phyloP scores from a whole-genome alignment of 257 asterid species.

The Jacaranda mimosifolia region DNA sequence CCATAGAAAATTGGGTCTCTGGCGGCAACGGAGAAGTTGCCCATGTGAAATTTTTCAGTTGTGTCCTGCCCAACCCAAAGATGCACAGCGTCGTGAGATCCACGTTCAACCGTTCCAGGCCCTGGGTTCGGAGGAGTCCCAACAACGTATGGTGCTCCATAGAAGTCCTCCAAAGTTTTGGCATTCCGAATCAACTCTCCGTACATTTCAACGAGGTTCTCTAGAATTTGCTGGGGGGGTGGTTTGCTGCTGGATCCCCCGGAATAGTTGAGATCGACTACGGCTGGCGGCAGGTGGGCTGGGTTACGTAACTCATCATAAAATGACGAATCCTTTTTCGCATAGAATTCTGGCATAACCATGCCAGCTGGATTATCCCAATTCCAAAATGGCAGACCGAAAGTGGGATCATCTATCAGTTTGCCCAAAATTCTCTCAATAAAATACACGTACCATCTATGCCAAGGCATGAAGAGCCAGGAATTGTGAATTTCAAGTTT shows the following conservation, averaged over 20 bases:
- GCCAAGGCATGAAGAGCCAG: slow-evolving; percentile 59
- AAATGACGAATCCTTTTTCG: slow-evolving; percentile 6
- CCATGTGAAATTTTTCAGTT: slow-evolving; percentile 42
- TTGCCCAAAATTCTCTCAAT: slow-evolving; percentile 49
- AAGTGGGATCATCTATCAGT: slow-evolving; percentile 53
- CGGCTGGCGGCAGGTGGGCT: slow-evolving; percentile 24
- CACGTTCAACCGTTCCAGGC: slow-evolving; percentile 46
- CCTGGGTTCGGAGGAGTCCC: slow-evolving; percentile 40
- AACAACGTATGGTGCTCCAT: slow-evolving; percentile 33
- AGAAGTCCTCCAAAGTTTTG: slow-evolving; percentile 39
- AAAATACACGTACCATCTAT: slow-evolving; percentile 61
- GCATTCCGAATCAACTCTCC: slow-evolving; percentile 45
- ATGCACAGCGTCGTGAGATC: slow-evolving; percentile 47
- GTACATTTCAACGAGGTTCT: slow-evolving; percentile 47
- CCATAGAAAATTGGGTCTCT: slow-evolving; percentile 38
- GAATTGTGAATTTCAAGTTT: slow-evolving; percentile 50
- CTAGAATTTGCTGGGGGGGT: slow-evolving; percentile 3
- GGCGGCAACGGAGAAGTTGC: no score
- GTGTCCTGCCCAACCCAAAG: slow-evolving; percentile 43
- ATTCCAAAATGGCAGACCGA: slow-evolving; percentile 58
- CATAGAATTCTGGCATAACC: slow-evolving; percentile 34
- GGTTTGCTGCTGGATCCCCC: not conserved
- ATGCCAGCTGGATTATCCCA: slow-evolving; percentile 54
- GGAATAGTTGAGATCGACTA: slow-evolving; percentile 39
- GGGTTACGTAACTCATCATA: slow-evolving; percentile 34